Conservation (phyloP, 768 basidiomycete genomes). For the Podaxis sp. region DNA sequence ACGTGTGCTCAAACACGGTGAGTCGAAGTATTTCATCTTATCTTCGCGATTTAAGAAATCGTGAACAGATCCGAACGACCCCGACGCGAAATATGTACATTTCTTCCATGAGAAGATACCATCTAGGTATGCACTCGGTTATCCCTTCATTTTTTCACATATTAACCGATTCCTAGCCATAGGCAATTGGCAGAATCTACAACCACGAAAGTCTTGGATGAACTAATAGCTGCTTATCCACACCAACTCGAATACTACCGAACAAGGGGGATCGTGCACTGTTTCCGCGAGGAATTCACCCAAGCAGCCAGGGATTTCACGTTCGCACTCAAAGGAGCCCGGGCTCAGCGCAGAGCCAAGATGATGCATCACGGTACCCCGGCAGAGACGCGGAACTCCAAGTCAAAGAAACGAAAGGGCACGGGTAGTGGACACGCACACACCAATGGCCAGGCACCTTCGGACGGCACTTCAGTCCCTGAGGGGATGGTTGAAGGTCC, state of each 20-base stretch:
- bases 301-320: slow-evolving; percentile 80
- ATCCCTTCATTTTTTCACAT: background rate
- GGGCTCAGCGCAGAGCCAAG: slow-evolving; percentile 63
- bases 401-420: slow-evolving; percentile 51
- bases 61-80: slow-evolving; percentile 62
- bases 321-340: slow-evolving; percentile 72
- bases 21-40: slow-evolving; percentile 12
- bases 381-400: slow-evolving; percentile 25
- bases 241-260: slow-evolving; percentile 81
- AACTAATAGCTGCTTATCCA: slow-evolving; percentile 68
- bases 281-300: slow-evolving; percentile 79
- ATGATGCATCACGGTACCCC: slow-evolving; percentile 43
- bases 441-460: slow-evolving; percentile 62
- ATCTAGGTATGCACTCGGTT: slow-evolving; percentile 55
- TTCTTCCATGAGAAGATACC: slow-evolving; percentile 97
- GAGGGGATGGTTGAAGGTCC: slow-evolving; percentile 42
- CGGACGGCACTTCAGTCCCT: slow-evolving; percentile 56
- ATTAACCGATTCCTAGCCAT: slow-evolving; percentile 14
- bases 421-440: slow-evolving; percentile 25
- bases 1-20: slow-evolving; percentile 65
- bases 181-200: slow-evolving; percentile 87
- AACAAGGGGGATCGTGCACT: slow-evolving; percentile 87
- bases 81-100: slow-evolving; percentile 83
- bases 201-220: slow-evolving; percentile 71
- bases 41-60: background rate